phyloP scores from a whole-genome alignment of 805 yeast genomes.

The Wickerhamiella azyma region DNA sequence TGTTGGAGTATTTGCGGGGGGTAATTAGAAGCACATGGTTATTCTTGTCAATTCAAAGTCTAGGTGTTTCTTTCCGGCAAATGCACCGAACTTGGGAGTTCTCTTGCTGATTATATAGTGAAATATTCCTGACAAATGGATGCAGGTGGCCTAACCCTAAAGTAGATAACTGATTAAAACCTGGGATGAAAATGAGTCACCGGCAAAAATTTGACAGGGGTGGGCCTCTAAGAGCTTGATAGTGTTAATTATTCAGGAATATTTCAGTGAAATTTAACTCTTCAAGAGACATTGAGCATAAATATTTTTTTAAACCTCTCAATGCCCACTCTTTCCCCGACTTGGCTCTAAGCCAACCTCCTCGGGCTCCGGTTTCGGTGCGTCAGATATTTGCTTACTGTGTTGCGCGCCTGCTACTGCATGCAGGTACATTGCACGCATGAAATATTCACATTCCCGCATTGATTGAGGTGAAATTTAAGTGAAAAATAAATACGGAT shows the following conservation, averaged over 20 bases:
- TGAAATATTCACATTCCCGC: background rate
- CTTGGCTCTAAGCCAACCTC: background rate
- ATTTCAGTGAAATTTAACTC: background rate
- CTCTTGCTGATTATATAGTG: slow-evolving; percentile 5
- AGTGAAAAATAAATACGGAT: background rate
- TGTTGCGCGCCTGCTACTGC: background rate
- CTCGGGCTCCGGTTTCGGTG: background rate
- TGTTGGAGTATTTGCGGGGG: background rate
- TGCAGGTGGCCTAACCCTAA: slow-evolving; percentile 1
- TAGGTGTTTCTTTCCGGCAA: slow-evolving; percentile 5
- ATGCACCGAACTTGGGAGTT: slow-evolving; percentile 6
- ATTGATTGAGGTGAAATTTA: background rate
- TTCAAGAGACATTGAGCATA: background rate
- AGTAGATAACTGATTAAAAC: background rate
- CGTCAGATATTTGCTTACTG: background rate
- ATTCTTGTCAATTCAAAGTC: background rate
- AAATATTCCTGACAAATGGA: slow-evolving; percentile 5
- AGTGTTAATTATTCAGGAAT: background rate
- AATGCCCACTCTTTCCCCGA: background rate
- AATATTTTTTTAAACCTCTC: background rate
- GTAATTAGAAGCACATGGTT: slow-evolving; percentile 9
- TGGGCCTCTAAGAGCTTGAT: background rate
- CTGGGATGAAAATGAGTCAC: background rate
- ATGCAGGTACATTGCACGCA: background rate
- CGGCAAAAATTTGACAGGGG: background rate